Conservation (phyloP, 2,329 filamentous ascomycete species). For the Microsporum ferrugineum region DNA sequence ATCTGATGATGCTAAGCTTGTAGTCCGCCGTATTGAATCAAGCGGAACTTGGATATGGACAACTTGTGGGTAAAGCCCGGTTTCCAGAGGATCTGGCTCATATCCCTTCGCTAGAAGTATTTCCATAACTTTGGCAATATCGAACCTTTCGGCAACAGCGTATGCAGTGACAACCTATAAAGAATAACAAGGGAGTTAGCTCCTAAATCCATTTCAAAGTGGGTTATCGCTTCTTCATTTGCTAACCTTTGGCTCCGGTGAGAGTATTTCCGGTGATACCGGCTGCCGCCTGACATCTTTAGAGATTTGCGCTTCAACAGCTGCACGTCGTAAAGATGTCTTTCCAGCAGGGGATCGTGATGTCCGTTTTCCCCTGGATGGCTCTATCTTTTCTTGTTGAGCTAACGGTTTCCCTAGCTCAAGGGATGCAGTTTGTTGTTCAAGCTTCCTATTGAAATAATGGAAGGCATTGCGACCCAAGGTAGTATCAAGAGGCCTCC, state of each 20-base stretch:
- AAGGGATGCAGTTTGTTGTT: conserved; percentile 4
- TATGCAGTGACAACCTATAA: conserved; percentile 49
- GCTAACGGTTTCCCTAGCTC: background rate
- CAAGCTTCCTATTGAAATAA: conserved; percentile 18
- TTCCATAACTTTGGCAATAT: conserved; percentile 46
- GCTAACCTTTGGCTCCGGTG: conserved; percentile 29
- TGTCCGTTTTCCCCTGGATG: conserved; percentile 34
- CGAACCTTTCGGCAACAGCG: conserved; percentile 56
- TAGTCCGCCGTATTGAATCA: conserved; percentile 35
- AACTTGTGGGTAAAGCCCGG: conserved; percentile 53
- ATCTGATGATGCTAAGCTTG: conserved; percentile 30
- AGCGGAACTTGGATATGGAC: conserved; percentile 47
- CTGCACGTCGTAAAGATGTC: conserved; percentile 70
- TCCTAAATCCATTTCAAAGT: background rate
- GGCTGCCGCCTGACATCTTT: conserved; percentile 42
- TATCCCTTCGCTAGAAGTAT: conserved; percentile 50
- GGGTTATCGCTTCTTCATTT: background rate
- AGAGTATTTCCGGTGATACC: conserved; percentile 25
- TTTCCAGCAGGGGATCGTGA: conserved; percentile 45
- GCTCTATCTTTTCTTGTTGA: background rate
- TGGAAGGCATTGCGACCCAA: background rate
- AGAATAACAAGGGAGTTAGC: conserved; percentile 5
- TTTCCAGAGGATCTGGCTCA: conserved; percentile 50
- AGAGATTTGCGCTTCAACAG: conserved; percentile 66
- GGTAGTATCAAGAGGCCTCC: background rate